Percentiles rank a stretch among this genome's conserved stretches.
These are phyloP conservation scores for Aegilops sharonensis DNA, from an alignment of 176 grass and related monocot genomes.

Conservation along the genomic window DNA sequence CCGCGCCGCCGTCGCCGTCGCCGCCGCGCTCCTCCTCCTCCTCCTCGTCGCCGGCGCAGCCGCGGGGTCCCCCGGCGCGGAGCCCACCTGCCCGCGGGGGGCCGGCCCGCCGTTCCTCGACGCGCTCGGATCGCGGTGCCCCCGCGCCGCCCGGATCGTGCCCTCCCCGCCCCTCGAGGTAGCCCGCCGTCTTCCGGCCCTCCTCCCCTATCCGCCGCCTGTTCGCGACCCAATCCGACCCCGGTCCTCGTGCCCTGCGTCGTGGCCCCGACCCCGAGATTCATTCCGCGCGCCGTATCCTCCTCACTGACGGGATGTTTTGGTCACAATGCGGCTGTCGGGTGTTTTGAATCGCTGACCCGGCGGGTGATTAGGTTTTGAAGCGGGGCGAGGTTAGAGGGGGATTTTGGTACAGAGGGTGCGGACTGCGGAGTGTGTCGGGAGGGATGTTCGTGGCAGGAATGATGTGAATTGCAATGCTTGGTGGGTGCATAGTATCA, in stretches of 20 bases:
- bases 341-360: background rate
- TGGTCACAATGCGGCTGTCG: background rate
- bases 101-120: constrained; percentile 43
- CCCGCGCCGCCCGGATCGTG: constrained; percentile 40
- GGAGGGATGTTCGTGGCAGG: background rate
- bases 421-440: too few relatives aligned
- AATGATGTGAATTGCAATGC: background rate
- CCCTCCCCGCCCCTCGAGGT: constrained; percentile 52
- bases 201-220: background rate
- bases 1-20: constrained; percentile 20
- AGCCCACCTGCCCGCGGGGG: constrained; percentile 27
- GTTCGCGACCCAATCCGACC: background rate
- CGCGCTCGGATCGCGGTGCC: constrained; percentile 43
- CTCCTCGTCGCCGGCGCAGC: background rate
- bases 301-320: background rate
- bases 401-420: background rate
- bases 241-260: background rate
- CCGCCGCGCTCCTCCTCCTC: constrained; percentile 16
- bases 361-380: background rate
- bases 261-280: background rate
- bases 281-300: background rate
- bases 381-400: background rate
- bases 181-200: background rate
- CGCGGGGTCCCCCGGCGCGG: background rate
- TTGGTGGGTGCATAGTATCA: background rate